These are phyloP conservation scores for Phytopythium boreale DNA, from an alignment of 352 stramenopile genomes.

Conservation along the genomic window DNA sequence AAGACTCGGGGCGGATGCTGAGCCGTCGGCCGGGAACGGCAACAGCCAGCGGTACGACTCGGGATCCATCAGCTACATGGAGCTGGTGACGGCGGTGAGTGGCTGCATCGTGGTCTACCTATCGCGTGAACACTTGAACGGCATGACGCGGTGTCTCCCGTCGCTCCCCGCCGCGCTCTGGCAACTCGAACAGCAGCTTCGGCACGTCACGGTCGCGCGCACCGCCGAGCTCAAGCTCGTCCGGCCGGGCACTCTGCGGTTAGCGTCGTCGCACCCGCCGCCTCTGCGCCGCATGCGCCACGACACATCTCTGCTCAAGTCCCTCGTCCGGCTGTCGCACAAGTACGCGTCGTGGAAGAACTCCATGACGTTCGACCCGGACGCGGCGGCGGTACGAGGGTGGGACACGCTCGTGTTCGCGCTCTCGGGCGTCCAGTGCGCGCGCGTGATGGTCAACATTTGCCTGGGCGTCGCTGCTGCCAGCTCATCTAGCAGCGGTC, in stretches of 20 bases:
- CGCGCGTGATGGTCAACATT: conserved; percentile 43
- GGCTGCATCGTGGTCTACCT: conserved; percentile 55
- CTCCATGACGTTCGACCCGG: conserved; percentile 41
- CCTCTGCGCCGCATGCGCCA: conserved; percentile 2
- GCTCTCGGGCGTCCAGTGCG: conserved; percentile 34
- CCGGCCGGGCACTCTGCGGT: conserved; percentile 12
- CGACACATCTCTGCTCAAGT: conserved; percentile 8
- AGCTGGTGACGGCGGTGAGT: conserved; percentile 43
- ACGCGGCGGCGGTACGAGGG: conserved; percentile 35
- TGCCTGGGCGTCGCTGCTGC: conserved; percentile 33
- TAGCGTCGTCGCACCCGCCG: conserved; percentile 5
- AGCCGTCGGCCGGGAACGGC: neutral
- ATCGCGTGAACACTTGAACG: conserved; percentile 37
- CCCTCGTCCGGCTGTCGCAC: conserved; percentile 13
- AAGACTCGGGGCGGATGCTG: neutral
- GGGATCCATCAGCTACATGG: conserved; percentile 23
- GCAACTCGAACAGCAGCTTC: conserved; percentile 26
- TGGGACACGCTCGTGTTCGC: conserved; percentile 52
- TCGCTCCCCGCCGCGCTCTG: conserved; percentile 24
- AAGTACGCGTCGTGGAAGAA: conserved; percentile 32
- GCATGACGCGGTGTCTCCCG: conserved; percentile 32
- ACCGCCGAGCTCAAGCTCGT: conserved; percentile 28
- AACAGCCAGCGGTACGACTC: neutral
- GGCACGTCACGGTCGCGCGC: conserved; percentile 22
- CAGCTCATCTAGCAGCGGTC: conserved; percentile 4